Conservation (phyloP, 228 moss, liverwort and hornwort species). For the Sphagnum magellanicum region DNA sequence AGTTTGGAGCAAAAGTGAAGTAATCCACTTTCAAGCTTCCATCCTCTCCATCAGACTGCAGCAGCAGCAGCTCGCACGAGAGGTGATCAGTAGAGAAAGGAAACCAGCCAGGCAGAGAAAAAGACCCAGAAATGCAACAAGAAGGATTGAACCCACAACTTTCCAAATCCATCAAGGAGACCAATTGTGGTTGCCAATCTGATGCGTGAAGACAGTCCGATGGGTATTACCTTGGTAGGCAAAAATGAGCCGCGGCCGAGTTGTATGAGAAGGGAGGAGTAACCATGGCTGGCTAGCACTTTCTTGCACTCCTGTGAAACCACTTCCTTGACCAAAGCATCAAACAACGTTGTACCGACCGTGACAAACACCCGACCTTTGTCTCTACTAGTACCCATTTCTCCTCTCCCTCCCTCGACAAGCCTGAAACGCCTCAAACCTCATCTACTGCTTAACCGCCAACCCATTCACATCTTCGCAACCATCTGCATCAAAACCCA, state of each 20-base stretch:
- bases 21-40: slow-evolving; percentile 52
- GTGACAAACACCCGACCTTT: slow-evolving; percentile 69
- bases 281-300: slow-evolving; percentile 42
- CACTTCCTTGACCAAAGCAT: slow-evolving; percentile 71
- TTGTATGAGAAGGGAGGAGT: slow-evolving; percentile 65
- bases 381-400: too few species aligned
- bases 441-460: too few species aligned
- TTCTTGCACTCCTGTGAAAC: slow-evolving; percentile 47
- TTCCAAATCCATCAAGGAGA: not conserved
- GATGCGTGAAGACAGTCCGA: not conserved
- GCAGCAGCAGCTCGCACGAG: not conserved
- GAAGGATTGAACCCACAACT: not conserved
- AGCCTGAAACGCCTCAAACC: too few species aligned
- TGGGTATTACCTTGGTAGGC: slow-evolving; percentile 39
- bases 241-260: slow-evolving; percentile 40
- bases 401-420: too few species aligned
- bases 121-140: not conserved
- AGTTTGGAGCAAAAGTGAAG: slow-evolving; percentile 51
- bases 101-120: not conserved
- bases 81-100: not conserved
- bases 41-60: slow-evolving; percentile 47
- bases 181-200: too few species aligned
- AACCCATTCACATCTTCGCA: too few species aligned
- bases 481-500: too few species aligned
- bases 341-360: slow-evolving; percentile 85